Conservation (phyloP, 2,329 filamentous ascomycete genomes). For the Fusarium metavorans region DNA sequence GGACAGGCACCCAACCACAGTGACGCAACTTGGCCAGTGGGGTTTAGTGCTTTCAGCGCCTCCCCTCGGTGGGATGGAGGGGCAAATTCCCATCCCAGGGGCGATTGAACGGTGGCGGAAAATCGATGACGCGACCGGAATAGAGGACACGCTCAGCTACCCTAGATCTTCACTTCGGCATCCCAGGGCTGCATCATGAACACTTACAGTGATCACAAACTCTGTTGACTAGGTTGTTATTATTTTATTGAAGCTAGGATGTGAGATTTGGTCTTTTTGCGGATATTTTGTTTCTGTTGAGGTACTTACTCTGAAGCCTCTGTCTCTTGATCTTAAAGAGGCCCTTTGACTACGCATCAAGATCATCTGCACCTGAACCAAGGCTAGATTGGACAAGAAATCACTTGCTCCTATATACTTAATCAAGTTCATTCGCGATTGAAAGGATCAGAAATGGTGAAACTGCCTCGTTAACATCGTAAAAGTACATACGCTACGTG, state of each 20-base stretch:
- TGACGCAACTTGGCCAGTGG: slow-evolving; percentile 47
- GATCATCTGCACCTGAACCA: neutral
- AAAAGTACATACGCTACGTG: neutral
- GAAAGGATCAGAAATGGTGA: neutral
- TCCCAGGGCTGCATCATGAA: neutral
- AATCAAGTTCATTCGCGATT: neutral
- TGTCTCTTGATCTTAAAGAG: neutral
- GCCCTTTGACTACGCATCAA: neutral
- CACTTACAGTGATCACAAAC: neutral
- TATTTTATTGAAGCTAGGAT: neutral
- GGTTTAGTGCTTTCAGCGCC: slow-evolving; percentile 19
- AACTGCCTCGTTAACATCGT: neutral
- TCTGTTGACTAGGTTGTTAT: neutral
- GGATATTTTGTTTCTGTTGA: neutral
- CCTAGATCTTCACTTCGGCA: neutral
- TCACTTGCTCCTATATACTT: neutral
- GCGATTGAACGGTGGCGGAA: slow-evolving; percentile 29
- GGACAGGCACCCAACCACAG: slow-evolving; percentile 48
- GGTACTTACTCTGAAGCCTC: neutral
- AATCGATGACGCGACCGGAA: slow-evolving; percentile 38
- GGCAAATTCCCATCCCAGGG: slow-evolving; percentile 27
- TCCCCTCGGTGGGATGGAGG: slow-evolving; percentile 12
- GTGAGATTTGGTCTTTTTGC: neutral
- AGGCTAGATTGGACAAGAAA: neutral
- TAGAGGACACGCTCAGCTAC: neutral